phyloP scores from a whole-genome alignment of 2,329 filamentous ascomycete genomes.

The Chaetomium sp. region DNA sequence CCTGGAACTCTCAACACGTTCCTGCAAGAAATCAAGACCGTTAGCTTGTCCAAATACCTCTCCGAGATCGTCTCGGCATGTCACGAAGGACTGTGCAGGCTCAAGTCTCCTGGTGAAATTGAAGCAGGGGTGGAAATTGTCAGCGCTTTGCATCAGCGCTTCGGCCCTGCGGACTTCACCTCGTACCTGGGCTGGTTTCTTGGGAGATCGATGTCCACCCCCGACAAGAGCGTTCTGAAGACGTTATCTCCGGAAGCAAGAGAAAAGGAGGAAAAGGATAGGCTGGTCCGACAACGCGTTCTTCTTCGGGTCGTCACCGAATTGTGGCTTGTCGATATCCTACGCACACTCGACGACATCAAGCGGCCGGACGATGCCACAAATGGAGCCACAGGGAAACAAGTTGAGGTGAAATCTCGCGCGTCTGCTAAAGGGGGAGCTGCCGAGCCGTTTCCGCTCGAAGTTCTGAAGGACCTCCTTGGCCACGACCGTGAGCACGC shows the following conservation, averaged over 20 bases:
- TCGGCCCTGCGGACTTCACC: conserved; percentile 85
- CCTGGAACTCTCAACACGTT: conserved; percentile 74
- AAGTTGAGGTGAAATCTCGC: conserved; percentile 52
- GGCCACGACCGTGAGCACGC: conserved; percentile 88
- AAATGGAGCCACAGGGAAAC: conserved; percentile 56
- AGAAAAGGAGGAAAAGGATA: conserved; percentile 94
- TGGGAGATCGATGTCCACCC: conserved; percentile 82
- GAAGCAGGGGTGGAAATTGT: conserved; percentile 88
- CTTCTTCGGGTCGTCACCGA: conserved; percentile 88
- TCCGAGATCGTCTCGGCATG: conserved; percentile 95
- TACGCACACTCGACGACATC: conserved; percentile 71
- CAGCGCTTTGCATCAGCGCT: conserved; percentile 91
- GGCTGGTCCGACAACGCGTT: conserved; percentile 75
- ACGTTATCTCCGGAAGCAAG: conserved; percentile 70
- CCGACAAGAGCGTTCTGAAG: conserved; percentile 79
- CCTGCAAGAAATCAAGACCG: conserved; percentile 78
- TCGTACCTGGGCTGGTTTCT: conserved; percentile 88
- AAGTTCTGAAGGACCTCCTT: conserved; percentile 94
- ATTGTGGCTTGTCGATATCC: conserved; percentile 84
- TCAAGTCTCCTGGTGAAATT: conserved; percentile 88
- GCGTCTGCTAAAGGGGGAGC: conserved; percentile 56
- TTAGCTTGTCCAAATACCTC: conserved; percentile 92
- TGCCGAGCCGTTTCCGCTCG: conserved; percentile 87
- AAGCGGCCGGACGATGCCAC: conserved; percentile 57
- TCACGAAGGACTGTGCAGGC: conserved; percentile 86